Base-by-base conservation (phyloP, 805 yeast genomes). In the Candida wancherniae region DNA sequence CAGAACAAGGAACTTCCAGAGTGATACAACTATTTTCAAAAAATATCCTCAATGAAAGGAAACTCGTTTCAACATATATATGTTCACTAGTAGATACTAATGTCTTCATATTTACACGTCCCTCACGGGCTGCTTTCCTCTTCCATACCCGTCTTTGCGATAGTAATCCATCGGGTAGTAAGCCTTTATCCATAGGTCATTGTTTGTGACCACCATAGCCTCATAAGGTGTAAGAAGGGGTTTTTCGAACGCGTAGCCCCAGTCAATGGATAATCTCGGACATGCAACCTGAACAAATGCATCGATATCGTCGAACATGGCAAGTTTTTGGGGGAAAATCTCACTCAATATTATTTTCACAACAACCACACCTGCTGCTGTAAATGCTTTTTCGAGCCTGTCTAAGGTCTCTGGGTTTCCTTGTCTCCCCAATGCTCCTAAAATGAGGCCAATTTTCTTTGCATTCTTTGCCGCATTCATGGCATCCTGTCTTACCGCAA, bases 281-380 rank as follows among this genome's bases (percentile, higher is more conserved):
- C 98, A 92, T 1, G 98, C 98, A 3, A 92, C 95, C 58, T 92
- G 98, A 9, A 92, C 84, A 69, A 92, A 92, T 2, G 88, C 94
- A 57, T 92, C 98, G 11, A 90, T 75, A 48, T 85, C 92, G 47
- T 85, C 88, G 58, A 92, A 92, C 80, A 84, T 81, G 8, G 96
- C 80, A 21, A 92, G 63, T 47, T 92, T 92, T 31, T 77, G 83
- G 0, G 98, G 98, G 58, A 92, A 88, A 12, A 92, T 86, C 55
- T 92, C 98, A 34, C 95, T 83, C 10, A 92, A 57, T 20, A 92
- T 78, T 33, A 92, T 86, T 53, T 84, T 79, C 1, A 85, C 84
- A 2, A 84, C 85, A 8, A 71, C 71, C 29, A 75, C 73, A 0
- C 92, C 94, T 14, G 68, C 64, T 4, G 48, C 55, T 1, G 45